phyloP scores from a whole-genome alignment of 805 yeast species.

The Kodamaea hsintzibuensis region DNA sequence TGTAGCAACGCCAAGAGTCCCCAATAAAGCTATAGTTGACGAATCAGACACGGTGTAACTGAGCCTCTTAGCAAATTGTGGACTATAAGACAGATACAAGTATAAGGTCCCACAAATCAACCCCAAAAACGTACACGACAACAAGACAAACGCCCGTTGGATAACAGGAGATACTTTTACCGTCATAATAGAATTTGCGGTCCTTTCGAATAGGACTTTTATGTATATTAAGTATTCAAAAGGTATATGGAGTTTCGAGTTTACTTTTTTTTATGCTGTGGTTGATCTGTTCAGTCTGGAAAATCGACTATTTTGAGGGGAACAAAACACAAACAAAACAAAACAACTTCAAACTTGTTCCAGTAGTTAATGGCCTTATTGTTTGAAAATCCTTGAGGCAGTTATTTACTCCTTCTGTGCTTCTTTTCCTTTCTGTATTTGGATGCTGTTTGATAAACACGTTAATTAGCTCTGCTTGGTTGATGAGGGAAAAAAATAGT shows the following conservation, averaged over 20 bases:
- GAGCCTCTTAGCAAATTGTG: conserved; percentile 65
- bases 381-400: neutral
- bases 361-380: neutral
- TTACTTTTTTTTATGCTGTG: neutral
- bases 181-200: neutral
- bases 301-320: neutral
- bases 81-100: conserved; percentile 74
- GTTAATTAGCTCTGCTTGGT: neutral
- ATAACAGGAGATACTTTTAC: conserved; percentile 15
- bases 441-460: neutral
- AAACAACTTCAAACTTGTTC: neutral
- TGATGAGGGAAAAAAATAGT: neutral
- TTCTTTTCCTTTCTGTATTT: neutral
- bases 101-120: conserved; percentile 73
- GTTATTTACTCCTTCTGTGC: neutral
- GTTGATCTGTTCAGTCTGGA: neutral
- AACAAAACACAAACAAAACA: neutral
- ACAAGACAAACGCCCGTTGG: conserved; percentile 22
- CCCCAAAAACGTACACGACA: conserved; percentile 40
- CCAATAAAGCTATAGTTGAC: conserved; percentile 64
- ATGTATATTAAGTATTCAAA: neutral
- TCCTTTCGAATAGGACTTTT: neutral
- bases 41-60: conserved; percentile 61
- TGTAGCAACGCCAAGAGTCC: conserved; percentile 62
- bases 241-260: neutral